Conservation (phyloP, 768 basidiomycete species). For the Collybia sp. region DNA sequence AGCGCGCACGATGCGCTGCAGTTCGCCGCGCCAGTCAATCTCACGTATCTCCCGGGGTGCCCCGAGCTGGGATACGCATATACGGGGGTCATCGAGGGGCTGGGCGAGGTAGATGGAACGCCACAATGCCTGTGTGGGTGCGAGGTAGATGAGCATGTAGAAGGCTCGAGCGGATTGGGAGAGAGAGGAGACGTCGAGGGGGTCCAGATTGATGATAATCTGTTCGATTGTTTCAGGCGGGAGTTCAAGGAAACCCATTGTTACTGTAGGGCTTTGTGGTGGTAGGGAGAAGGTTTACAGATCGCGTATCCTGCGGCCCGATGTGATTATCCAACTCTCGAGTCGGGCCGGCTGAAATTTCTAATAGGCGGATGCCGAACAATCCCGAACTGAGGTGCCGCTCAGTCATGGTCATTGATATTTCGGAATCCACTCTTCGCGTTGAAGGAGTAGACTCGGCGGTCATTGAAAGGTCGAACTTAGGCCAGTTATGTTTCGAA, state of each 20-base stretch:
- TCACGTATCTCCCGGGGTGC: constrained; percentile 15
- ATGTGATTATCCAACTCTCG: no score
- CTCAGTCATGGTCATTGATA: no score
- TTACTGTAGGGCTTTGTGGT: not conserved
- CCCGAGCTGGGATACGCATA: constrained; percentile 35
- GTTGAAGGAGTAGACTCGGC: no score
- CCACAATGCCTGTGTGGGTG: constrained; percentile 52
- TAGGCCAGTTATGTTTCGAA: no score
- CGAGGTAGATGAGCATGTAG: constrained; percentile 38
- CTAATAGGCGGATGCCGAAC: no score
- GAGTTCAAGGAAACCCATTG: constrained; percentile 30
- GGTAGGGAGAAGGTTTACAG: no score
- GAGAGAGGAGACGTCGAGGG: constrained; percentile 49
- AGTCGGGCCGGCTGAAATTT: no score
- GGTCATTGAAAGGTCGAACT: no score
- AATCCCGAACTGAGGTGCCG: no score
- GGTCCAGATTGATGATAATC: constrained; percentile 54
- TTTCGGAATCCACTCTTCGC: no score
- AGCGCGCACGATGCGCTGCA: constrained; percentile 55
- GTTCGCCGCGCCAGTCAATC: constrained; percentile 47
- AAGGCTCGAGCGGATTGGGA: constrained; percentile 46
- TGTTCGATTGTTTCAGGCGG: constrained; percentile 59
- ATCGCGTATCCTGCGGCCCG: no score
- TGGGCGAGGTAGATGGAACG: constrained; percentile 58
- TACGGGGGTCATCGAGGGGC: constrained; percentile 59